Base-by-base conservation (phyloP, 352 stramenopile species). In the Globisporangium camurandrum region DNA sequence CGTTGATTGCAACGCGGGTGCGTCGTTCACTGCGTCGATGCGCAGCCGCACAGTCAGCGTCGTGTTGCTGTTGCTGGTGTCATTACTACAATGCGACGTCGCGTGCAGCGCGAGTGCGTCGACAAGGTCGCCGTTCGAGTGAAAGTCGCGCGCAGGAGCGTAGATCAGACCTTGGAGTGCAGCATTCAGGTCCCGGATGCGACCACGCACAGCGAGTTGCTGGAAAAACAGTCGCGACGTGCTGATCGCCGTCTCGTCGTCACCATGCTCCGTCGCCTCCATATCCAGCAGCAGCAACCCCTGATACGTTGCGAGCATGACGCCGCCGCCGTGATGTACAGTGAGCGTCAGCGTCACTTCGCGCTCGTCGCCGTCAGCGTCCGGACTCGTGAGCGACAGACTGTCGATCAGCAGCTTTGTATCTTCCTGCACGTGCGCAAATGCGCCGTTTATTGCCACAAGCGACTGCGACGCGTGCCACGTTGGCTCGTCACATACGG, bases 151-250 rank as follows among this genome's bases (percentile, higher is more conserved):
- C 20, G 55, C 56, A 1, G 71, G 69, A 19, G 69, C 73, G 46
- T 74, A 89, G 46, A 87, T 62, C 47, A 89, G 62, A 9, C 69
- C 71, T 9, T 38, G 40, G 24, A 89, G 58, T 11, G 75, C 75
- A 9, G 50, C 41, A 24, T 85, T 87, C 11, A 85, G 11, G 36
- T 85, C 71, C 4, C 23, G 24, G 14, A 70, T 36, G 31, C 57
- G 51, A 12, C 73, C 78, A 24, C 46, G 51, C 16, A 86, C 31
- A 9, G 24, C 43, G 3, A 83, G 30, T 0, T 38, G 48, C 3
- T 60, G 66, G 45, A 76, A 78, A 51, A 85, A 89, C 19, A 80
- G 48, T 11, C 63, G 55, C 17, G 68, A 69, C 26, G 57, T 46
- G 27, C 39, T 49, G 17, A 57, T 28, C 10, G 50, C 36, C n/a